phyloP scores from a whole-genome alignment of 2,329 filamentous ascomycete genomes.

The Fusarium sp. region DNA sequence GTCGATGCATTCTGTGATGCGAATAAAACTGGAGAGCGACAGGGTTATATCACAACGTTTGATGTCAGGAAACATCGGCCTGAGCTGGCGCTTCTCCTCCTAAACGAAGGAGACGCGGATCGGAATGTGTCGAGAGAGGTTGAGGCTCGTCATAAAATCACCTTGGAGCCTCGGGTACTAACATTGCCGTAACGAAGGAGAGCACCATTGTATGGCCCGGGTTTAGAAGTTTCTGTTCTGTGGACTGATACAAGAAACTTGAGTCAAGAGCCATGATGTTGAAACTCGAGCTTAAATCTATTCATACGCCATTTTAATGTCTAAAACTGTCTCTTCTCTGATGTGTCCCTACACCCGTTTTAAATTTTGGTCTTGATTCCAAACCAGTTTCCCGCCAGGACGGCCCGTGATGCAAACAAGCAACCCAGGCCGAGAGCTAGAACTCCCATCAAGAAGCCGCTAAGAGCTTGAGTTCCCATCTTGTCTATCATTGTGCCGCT shows the following conservation, averaged over 20 bases:
- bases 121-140: neutral
- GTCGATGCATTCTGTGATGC: neutral
- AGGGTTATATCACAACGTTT: neutral
- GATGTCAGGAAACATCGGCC: neutral
- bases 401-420: constrained; percentile 1
- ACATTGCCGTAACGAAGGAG: too few species aligned
- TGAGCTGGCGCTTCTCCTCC: neutral
- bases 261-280: rapidly evolving
- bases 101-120: neutral
- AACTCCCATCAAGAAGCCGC: constrained; percentile 3
- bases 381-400: constrained; percentile 1
- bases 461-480: constrained; percentile 11
- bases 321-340: neutral
- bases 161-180: rapidly evolving
- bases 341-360: neutral
- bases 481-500: constrained; percentile 10
- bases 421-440: neutral
- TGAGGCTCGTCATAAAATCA: rapidly evolving
- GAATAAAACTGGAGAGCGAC: neutral
- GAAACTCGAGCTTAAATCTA: neutral
- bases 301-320: neutral
- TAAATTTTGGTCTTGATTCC: neutral
- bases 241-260: too few species aligned
- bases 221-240: too few species aligned
- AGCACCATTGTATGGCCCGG: too few species aligned